Evolutionary conservation across 1,284 basidiomycete species (phyloP).

Genomic region (Trichosporon inkin): DNA sequence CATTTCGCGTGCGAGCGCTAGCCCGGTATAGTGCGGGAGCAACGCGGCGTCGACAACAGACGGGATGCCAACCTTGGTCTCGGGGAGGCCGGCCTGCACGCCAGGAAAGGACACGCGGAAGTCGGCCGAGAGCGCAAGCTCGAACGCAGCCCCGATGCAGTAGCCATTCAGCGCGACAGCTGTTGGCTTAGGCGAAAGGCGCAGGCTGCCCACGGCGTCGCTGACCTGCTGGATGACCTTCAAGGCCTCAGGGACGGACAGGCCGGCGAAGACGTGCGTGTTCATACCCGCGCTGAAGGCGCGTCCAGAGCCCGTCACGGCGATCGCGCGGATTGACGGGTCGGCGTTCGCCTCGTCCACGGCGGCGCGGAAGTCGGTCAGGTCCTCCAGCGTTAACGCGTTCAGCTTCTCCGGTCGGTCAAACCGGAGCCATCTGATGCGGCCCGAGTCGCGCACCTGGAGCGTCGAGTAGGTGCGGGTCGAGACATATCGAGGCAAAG

Average conservation of each 20-base stretch:
- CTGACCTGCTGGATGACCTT: constrained; percentile 14
- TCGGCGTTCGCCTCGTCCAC: constrained; percentile 13
- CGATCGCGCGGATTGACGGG: constrained; percentile 18
- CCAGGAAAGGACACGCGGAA: constrained; percentile 11
- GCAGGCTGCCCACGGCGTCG: constrained; percentile 17
- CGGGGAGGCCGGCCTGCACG: constrained; percentile 17
- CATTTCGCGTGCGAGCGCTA: constrained; percentile 20
- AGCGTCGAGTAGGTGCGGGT: constrained; percentile 3
- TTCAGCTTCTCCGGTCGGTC: constrained; percentile 18
- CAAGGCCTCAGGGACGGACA: constrained; percentile 4
- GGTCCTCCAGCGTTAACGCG: constrained; percentile 15
- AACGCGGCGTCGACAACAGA: constrained; percentile 21
- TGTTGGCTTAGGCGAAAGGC: constrained; percentile 17
- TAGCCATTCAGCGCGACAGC: constrained; percentile 20
- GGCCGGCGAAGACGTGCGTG: constrained; percentile 18
- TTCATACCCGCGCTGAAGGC: constrained; percentile 24
- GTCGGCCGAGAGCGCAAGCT: constrained; percentile 24
- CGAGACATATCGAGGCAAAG: background rate
- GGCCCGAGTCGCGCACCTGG: constrained; percentile 10
- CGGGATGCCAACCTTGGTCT: constrained; percentile 24
- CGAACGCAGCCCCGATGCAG: constrained; percentile 23
- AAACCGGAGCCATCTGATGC: constrained; percentile 18
- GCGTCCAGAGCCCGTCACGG: constrained; percentile 10
- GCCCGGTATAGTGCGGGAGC: constrained; percentile 16
- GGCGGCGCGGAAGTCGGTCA: constrained; percentile 13